phyloP scores from a whole-genome alignment of 2,329 filamentous ascomycete genomes.

The Coniella lustricola region DNA sequence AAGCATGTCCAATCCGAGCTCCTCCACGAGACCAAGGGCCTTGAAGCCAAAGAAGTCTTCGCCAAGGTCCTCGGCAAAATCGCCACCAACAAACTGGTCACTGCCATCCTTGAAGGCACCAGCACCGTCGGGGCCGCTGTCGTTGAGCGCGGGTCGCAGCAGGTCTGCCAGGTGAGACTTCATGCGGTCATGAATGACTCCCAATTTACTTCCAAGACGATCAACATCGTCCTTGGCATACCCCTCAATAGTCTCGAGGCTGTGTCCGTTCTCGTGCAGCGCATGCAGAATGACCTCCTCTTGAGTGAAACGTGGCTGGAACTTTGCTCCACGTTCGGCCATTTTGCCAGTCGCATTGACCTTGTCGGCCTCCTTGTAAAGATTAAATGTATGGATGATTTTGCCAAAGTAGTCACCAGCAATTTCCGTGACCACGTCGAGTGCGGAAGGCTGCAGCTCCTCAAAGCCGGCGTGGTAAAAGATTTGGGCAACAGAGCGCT shows the following conservation, averaged over 20 bases:
- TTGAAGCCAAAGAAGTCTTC: constrained; percentile 99
- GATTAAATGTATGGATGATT: constrained; percentile 68
- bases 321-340: constrained; percentile 34
- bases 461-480: constrained; percentile 97
- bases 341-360: constrained; percentile 44
- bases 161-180: constrained; percentile 89
- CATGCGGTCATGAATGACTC: constrained; percentile 87
- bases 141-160: constrained; percentile 77
- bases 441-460: constrained; percentile 88
- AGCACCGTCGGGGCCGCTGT: constrained; percentile 74
- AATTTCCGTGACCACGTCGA: constrained; percentile 85
- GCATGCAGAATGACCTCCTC: constrained; percentile 87
- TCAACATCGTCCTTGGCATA: constrained; percentile 96
- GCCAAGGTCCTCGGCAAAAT: constrained; percentile 95
- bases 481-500: constrained; percentile 86
- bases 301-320: constrained; percentile 63
- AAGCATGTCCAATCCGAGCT: constrained; percentile 80
- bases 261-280: constrained; percentile 74
- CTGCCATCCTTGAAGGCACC: constrained; percentile 93
- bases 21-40: constrained; percentile 83
- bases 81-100: constrained; percentile 92
- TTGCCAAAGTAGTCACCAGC: constrained; percentile 86
- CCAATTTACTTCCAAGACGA: constrained; percentile 69
- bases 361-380: constrained; percentile 79
- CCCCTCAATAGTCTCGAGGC: constrained; percentile 71